Conservation (phyloP, 495 filamentous ascomycete species). For the Aspergillus hancockii region DNA sequence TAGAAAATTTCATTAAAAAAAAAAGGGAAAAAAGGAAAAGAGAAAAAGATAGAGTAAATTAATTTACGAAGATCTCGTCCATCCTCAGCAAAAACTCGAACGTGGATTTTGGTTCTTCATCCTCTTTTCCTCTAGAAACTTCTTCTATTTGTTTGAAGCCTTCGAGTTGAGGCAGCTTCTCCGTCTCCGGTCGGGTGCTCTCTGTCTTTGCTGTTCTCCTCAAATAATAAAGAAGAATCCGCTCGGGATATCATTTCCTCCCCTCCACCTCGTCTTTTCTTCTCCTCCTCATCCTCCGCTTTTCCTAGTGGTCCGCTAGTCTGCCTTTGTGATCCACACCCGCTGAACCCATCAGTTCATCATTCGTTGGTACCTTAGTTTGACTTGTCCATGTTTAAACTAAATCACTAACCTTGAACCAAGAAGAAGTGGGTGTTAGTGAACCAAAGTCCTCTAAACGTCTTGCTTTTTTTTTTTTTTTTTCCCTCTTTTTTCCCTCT, state of each 20-base stretch:
- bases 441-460: conserved; percentile 12
- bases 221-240: conserved; percentile 2
- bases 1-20: conserved; percentile 7
- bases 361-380: conserved; percentile 18
- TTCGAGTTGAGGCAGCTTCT: neutral
- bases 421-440: conserved; percentile 6
- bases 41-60: neutral
- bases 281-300: conserved; percentile 9
- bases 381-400: conserved; percentile 13
- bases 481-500: too few species aligned
- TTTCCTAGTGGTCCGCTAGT: conserved; percentile 12
- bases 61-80: neutral
- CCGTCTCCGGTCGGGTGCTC: conserved; percentile 11
- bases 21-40: neutral
- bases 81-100: neutral
- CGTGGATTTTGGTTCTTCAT: neutral
- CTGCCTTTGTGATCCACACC: conserved; percentile 14
- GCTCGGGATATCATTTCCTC: conserved; percentile 1
- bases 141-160: neutral
- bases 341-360: conserved; percentile 14
- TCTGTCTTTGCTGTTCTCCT: conserved; percentile 5
- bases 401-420: conserved; percentile 16
- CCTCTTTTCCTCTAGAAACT: neutral
- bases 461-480: too few species aligned
- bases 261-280: conserved; percentile 6